Base-by-base conservation (phyloP, 1,284 basidiomycete species). In the Wolfiporia cocos region DNA sequence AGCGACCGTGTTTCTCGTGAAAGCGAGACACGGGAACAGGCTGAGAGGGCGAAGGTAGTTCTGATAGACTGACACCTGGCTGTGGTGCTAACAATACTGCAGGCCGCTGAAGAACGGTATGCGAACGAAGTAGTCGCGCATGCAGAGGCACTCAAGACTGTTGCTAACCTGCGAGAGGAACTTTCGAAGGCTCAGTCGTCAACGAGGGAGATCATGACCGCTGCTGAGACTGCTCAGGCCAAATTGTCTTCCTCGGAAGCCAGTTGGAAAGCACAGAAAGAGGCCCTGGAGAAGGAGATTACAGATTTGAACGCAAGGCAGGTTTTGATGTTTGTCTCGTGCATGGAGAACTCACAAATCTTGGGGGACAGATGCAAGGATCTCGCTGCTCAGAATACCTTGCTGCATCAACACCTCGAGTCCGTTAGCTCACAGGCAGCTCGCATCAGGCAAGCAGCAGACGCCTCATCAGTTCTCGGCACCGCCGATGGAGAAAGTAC, bases 331-430 rank as follows among this genome's bases (percentile, higher is more conserved):
- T n/a, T 21, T 34, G 5, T 11, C 11, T 32, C 1, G 28, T 12
- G n/a, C 9, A n/a, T 14, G 15, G 10, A n/a, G n/a, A n/a, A n/a
- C n/a, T n/a, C n/a, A n/a, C n/a, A n/a, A n/a, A n/a, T n/a, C n/a
- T n/a, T n/a, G n/a, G n/a, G n/a, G n/a, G 36, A 20, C 48, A 90
- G 89, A 20, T 81, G 73, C 57, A 79, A 84, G 53, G 90, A 91
- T 53, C 70, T 95, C 15, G 69, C 72, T 2, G 69, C 79, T 20
- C 92, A 94, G 58, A 95, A 94, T 57, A 63, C 71, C 6, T 69
- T 87, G 14, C 73, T 95, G 9, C 90, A 92, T 56, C 74, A 85
- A 46, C 90, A 93, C 55, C 76, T 95, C 14, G 91, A 94, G 53
- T 79, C 78, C n/a, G 82, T 92, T 48, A 91, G 78, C 52, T 75